A percentile compares a stretch with the other conserved stretches of the same genome.
Conservation (phyloP, 2,329 filamentous ascomycete species). For the Cryphonectria parasitica region DNA sequence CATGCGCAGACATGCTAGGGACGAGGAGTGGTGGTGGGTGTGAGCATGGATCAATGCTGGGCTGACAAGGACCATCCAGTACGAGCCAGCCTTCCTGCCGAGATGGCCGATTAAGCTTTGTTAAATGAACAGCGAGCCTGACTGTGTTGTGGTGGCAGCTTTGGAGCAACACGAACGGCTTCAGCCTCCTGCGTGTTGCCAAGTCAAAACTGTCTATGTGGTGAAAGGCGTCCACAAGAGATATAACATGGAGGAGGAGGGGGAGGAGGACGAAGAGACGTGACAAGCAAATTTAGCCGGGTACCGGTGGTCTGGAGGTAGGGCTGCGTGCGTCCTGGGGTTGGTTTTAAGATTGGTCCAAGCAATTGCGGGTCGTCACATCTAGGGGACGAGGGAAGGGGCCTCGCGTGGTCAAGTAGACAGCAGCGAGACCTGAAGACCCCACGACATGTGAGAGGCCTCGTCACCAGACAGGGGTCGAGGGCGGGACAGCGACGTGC, state of each 20-base stretch:
- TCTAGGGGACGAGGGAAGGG: constrained; percentile 11
- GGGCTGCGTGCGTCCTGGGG: constrained; percentile 15
- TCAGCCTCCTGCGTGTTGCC: not conserved
- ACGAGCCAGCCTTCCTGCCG: not conserved
- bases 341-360: constrained; percentile 20
- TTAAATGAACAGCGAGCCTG: not conserved
- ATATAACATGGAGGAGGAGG: not conserved
- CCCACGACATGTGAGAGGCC: constrained; percentile 25
- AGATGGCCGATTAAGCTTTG: not conserved
- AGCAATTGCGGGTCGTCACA: constrained; percentile 23
- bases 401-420: constrained; percentile 14
- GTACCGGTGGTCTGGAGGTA: not conserved
- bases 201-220: not conserved
- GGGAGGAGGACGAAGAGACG: not conserved
- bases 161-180: not conserved
- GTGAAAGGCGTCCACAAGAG: not conserved
- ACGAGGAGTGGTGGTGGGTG: not conserved
- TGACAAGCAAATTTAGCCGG: not conserved
- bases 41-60: constrained; percentile 2
- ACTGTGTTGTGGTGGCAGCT: not conserved
- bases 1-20: constrained; percentile 35
- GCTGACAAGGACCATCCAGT: constrained; percentile 7
- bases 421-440: constrained; percentile 14
- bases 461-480: constrained; percentile 13
- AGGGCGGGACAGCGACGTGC: not conserved